phyloP scores from a whole-genome alignment of 495 filamentous ascomycete species.

The Penicillium pancosmium region DNA sequence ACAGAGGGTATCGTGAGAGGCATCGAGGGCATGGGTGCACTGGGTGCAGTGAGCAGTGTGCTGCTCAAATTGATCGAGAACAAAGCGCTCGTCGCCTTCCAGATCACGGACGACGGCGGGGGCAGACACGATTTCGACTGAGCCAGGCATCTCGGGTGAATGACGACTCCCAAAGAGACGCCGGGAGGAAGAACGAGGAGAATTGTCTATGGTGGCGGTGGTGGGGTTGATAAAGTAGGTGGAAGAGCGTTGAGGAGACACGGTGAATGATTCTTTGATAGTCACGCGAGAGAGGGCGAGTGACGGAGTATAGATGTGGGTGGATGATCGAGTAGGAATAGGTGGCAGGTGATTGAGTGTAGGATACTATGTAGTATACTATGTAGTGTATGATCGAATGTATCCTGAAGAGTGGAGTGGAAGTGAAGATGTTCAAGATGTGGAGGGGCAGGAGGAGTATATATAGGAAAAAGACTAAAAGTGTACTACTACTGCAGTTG shows the following conservation, averaged over 20 bases:
- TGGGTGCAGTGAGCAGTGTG: slow-evolving; percentile 37
- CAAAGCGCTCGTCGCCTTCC: slow-evolving; percentile 42
- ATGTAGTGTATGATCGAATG: not conserved
- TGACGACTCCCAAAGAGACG: slow-evolving; percentile 26
- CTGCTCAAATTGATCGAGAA: slow-evolving; percentile 24
- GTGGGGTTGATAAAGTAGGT: slow-evolving; percentile 31
- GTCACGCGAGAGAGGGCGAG: slow-evolving; percentile 24
- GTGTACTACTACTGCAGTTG: no score
- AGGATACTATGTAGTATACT: not conserved
- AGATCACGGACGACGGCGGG: slow-evolving; percentile 45
- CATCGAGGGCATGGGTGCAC: slow-evolving; percentile 44
- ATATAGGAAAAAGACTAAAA: not conserved
- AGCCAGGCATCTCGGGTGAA: slow-evolving; percentile 39
- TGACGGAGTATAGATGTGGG: slow-evolving; percentile 10
- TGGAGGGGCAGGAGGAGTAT: not conserved
- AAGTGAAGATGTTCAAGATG: not conserved
- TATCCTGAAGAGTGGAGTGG: not conserved
- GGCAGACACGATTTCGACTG: slow-evolving; percentile 28
- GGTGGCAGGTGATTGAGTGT: slow-evolving; percentile 6
- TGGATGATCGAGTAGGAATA: slow-evolving; percentile 3
- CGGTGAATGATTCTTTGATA: slow-evolving; percentile 30
- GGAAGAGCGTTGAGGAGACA: slow-evolving; percentile 38
- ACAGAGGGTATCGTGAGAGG: slow-evolving; percentile 45
- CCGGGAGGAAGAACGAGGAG: slow-evolving; percentile 20
- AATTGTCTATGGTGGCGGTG: slow-evolving; percentile 24